Percentiles rank a stretch among this genome's conserved stretches.
These are phyloP conservation scores for Clavulina sp. DNA, from an alignment of 768 basidiomycete genomes.

Conservation along the genomic window DNA sequence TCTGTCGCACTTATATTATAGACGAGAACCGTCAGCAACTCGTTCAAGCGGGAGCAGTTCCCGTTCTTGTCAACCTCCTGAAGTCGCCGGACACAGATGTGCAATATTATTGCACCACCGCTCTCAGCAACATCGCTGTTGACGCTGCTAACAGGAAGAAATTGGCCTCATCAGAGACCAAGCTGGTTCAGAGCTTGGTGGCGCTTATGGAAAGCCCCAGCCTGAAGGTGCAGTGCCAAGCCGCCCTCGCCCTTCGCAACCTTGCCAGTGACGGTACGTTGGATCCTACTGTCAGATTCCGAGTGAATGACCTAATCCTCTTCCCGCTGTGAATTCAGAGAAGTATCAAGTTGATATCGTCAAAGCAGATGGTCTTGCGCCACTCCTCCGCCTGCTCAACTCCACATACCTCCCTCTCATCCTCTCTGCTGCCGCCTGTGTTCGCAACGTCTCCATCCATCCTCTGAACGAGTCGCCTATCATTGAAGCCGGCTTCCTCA, in stretches of 20 bases:
- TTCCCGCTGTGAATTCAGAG: conserved; percentile 32
- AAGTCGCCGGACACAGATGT: conserved; percentile 98
- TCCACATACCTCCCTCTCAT: conserved; percentile 96
- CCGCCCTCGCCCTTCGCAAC: conserved; percentile 88
- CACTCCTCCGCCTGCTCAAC: conserved; percentile 83
- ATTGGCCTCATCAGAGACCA: conserved; percentile 83
- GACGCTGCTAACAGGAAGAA: conserved; percentile 89
- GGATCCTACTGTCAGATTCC: neutral
- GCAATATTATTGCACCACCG: conserved; percentile 98
- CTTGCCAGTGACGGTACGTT: conserved; percentile 83
- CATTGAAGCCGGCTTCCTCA: conserved; percentile 94
- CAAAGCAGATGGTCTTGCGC: conserved; percentile 79
- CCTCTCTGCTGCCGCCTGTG: conserved; percentile 93
- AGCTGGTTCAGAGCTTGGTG: conserved; percentile 83
- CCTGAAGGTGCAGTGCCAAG: conserved; percentile 97
- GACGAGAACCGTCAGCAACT: conserved; percentile 98
- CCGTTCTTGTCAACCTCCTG: conserved; percentile 83
- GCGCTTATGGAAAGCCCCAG: conserved; percentile 93
- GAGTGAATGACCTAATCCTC: neutral
- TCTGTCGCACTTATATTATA: conserved; percentile 17
- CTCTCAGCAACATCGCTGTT: conserved; percentile 94
- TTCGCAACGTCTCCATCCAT: conserved; percentile 97
- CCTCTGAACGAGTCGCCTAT: conserved; percentile 98
- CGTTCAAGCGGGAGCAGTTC: conserved; percentile 95
- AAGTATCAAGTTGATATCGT: conserved; percentile 99